Evolutionary conservation across 2,329 filamentous ascomycete genomes (phyloP).

Genomic region (Ceratocystiopsis minuta): DNA sequence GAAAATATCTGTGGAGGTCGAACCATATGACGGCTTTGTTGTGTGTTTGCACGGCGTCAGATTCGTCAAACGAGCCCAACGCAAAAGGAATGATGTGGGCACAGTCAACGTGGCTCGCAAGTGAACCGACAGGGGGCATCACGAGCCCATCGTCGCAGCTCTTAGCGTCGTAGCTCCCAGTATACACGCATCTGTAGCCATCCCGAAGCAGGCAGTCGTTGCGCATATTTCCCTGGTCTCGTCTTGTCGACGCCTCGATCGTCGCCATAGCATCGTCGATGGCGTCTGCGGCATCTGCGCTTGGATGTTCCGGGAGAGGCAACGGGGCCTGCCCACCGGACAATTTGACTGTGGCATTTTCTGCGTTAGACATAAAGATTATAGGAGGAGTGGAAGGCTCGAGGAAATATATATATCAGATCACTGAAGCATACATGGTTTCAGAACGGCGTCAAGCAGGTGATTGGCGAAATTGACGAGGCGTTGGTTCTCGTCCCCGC

Average conservation of each 20-base stretch:
- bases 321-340: conserved; percentile 1
- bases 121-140: background rate
- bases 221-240: background rate
- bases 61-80: conserved; percentile 2
- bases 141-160: background rate
- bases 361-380: no score
- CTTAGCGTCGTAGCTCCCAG: background rate
- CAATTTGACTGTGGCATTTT: conserved; percentile 1
- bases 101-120: background rate
- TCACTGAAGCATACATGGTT: conserved; percentile 4
- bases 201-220: conserved; percentile 1
- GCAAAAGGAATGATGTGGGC: conserved; percentile 6
- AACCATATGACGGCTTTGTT: conserved; percentile 5
- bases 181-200: conserved; percentile 2
- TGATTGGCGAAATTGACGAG: conserved; percentile 1
- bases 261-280: background rate
- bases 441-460: conserved; percentile 3
- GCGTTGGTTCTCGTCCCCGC: background rate
- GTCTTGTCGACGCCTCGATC: background rate
- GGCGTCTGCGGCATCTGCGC: background rate
- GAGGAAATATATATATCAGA: no score
- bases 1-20: conserved; percentile 6
- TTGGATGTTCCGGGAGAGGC: background rate
- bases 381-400: no score
- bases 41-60: background rate